Conservation (phyloP, 805 yeast genomes). For the Wickerhamomyces bovis region DNA sequence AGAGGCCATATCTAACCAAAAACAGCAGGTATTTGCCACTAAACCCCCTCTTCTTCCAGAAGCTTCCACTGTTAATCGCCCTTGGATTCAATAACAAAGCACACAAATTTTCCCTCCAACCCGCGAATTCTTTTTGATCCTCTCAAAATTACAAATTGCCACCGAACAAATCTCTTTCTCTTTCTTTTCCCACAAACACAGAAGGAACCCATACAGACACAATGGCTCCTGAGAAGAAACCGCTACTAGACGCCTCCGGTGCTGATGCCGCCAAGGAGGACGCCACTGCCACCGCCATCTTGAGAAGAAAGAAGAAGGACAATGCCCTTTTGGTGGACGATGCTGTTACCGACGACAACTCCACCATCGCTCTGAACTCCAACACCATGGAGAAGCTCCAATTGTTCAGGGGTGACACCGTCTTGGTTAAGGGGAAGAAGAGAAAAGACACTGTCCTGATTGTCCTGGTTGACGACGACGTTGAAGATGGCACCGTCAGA, state of each 20-base stretch:
- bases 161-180: neutral
- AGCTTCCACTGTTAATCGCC: no score
- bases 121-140: neutral
- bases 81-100: no score
- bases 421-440: conserved; percentile 94
- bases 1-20: no score
- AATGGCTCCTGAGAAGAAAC: conserved; percentile 32
- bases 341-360: conserved; percentile 95
- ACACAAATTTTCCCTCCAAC: neutral
- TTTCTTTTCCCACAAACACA: neutral
- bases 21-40: no score
- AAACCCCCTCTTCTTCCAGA: no score
- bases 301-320: conserved; percentile 96
- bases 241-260: conserved; percentile 63
- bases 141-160: neutral
- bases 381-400: conserved; percentile 93
- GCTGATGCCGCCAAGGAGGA: conserved; percentile 50
- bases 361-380: conserved; percentile 91
- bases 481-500: conserved; percentile 92
- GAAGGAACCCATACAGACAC: neutral
- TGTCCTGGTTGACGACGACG: conserved; percentile 93
- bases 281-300: conserved; percentile 92
- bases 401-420: conserved; percentile 97
- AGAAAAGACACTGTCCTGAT: conserved; percentile 95
- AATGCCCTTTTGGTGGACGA: conserved; percentile 91